Evolutionary conservation across 1,284 basidiomycete genomes (phyloP).

Genomic region (Tausonia pullulans): DNA sequence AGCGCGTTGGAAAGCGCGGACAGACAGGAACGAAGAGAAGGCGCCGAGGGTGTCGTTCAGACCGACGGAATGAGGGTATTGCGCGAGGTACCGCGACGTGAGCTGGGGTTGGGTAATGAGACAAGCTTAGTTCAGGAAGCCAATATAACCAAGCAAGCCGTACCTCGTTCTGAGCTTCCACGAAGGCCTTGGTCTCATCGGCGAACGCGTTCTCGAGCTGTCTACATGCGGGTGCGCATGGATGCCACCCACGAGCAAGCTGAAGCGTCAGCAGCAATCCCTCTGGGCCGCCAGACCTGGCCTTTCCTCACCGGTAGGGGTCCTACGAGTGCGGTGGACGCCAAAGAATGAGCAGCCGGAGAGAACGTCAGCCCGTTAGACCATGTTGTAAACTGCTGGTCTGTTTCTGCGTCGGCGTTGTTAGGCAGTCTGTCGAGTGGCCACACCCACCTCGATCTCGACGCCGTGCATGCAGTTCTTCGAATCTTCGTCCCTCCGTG

Average conservation of each 20-base stretch:
- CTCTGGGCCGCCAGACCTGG: no score
- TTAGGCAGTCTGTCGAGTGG: not conserved
- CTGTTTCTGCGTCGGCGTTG: no score
- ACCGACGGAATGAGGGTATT: not conserved
- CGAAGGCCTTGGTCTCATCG: slow-evolving; percentile 8
- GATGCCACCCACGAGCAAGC: not conserved
- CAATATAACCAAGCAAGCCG: not conserved
- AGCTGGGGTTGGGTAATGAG: not conserved
- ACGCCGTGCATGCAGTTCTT: not conserved
- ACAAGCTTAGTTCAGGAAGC: not conserved
- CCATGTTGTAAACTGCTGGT: not conserved
- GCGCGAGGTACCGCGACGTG: not conserved
- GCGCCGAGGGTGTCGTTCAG: not conserved
- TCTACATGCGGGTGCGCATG: not conserved
- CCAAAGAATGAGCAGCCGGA: no score
- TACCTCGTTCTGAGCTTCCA: slow-evolving; percentile 12
- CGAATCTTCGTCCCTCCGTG: slow-evolving; percentile 1
- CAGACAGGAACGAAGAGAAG: not conserved
- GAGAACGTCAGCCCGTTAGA: not conserved
- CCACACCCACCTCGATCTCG: slow-evolving; percentile 4
- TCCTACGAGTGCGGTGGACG: not conserved
- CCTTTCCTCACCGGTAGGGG: not conserved
- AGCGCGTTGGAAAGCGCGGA: not conserved
- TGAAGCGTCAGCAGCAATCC: not conserved
- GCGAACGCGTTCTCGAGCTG: slow-evolving; percentile 15